Base-by-base conservation (phyloP, 805 yeast species). In the Schwanniomyces pseudopolymorphus region DNA sequence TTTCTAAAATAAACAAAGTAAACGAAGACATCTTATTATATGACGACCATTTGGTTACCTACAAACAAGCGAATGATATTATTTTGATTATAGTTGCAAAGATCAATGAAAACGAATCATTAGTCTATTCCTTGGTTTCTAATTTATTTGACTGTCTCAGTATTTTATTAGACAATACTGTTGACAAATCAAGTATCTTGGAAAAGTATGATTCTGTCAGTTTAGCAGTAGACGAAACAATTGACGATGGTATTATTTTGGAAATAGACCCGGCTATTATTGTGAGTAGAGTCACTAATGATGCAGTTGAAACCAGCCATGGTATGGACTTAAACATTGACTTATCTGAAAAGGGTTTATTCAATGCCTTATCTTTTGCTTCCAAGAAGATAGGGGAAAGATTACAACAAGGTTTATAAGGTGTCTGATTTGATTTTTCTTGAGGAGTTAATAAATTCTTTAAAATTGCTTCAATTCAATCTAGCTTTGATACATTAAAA, bases 221-320 rank as follows among this genome's bases (percentile, higher is more conserved):
- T 38, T 77, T 94, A 64, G 88, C 95, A 3, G 79, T 91, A 38
- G 99, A 94, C 66, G 98, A 94, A 69, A 79, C 95, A 8, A 75
- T 94, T 42, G 99, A 94, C 63, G 96, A 91, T 62, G 99, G 98
- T 35, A 82, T 94, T 52, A 83, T 94, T 46, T 77, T 94, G 55
- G 97, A 94, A 66, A 85, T 90, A 22, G 97, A 94, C 59, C 83
- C 96, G 4, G 81, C 85, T 28, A 83, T 88, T 36, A 87, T 94
- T 56, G 91, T 92, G 2, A 81, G 95, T 13, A 81, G 99, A 69
- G 96, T 91, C 21, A 87, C 98, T n/a, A 80, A 82, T 49, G 84
- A 94, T 26, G 96, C 97, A 39, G 67, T 57, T 26, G 53, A 53
- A 19, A 50, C 60, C n/a, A 55, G 53, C 43, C 58, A 55, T 38